Base-by-base conservation (phyloP, 257 asterid genomes). In the Solanum corneliomulleri region DNA sequence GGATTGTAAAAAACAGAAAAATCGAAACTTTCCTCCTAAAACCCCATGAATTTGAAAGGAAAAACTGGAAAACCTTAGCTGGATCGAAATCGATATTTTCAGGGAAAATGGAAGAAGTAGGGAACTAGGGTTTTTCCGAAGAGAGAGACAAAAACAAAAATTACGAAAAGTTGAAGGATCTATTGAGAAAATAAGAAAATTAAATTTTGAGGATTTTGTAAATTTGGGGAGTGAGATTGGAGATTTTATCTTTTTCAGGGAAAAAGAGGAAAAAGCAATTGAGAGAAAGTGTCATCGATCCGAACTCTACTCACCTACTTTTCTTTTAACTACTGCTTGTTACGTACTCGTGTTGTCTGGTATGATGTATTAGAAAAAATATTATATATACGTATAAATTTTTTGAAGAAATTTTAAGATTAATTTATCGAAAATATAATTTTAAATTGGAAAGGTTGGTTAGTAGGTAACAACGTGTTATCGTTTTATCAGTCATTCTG, bases 1-100 rank as follows among this genome's bases (percentile, higher is more conserved):
- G 71, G 82, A 87, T 75, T 58, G 68, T 10, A 39, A n/a, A n/a
- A 31, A 49, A 6, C 66, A 21, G 20, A 86, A 86, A n/a, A 49
- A 23, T 74, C 14, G 25, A 86, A 86, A 56, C 82, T 82, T 83
- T 80, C 88, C 85, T 71, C 88, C 87, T 86, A 86, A 86, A 56
- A 11, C 70, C 76, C 88, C 62, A 42, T 52, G 71, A 31, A 56
- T 70, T 35, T 27, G 68, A 45, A 44, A 78, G 8, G 80, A 45
- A 49, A 80, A 44, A 76, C 15, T 66, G 52, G 39, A 80, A 80
- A 82, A 39, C 25, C 62, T 29, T 47, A 45, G 82, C 37, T 37
- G 44, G 81, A 56, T 71, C 42, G 71, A 60, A 35, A 64, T 56
- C 15, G 37, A 47, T 11, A 87, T 9, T 37, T 62, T 37, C 82